Conservation (phyloP, 2,329 filamentous ascomycete species). For the Monosporascus sp. region DNA sequence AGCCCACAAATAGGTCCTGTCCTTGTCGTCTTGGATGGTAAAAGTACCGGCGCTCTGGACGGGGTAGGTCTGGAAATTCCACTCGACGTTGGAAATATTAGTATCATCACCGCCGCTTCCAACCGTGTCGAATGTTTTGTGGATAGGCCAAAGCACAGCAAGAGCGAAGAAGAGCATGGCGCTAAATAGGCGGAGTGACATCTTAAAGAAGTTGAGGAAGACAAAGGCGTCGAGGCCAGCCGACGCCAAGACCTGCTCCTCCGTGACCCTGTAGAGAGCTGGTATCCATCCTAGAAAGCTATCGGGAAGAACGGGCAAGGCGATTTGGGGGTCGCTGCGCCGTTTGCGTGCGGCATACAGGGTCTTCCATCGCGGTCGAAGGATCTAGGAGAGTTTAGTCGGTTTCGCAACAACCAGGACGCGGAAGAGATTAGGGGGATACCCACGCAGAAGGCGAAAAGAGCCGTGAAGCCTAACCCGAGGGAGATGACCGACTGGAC, state of each 20-base stretch:
- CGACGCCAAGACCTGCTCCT: constrained; percentile 83
- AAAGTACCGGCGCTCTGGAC: neutral
- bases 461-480: constrained; percentile 63
- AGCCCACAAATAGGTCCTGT: constrained; percentile 69
- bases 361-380: constrained; percentile 86
- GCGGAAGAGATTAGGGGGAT: neutral
- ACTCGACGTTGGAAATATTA: neutral
- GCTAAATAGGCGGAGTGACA: constrained; percentile 79
- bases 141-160: constrained; percentile 78
- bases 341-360: constrained; percentile 87
- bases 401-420: neutral
- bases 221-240: constrained; percentile 95
- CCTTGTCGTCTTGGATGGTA: constrained; percentile 14
- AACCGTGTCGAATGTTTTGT: constrained; percentile 54
- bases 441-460: constrained; percentile 70
- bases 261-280: constrained; percentile 74
- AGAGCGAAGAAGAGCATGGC: constrained; percentile 77
- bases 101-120: neutral
- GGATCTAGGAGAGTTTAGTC: constrained; percentile 45
- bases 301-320: constrained; percentile 74
- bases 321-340: constrained; percentile 52
- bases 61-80: neutral
- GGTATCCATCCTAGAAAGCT: constrained; percentile 92
- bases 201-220: constrained; percentile 92
- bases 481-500: constrained; percentile 71